These are phyloP conservation scores for Thraustochytrium sp. DNA, from an alignment of 352 stramenopile genomes.

Conservation along the genomic window DNA sequence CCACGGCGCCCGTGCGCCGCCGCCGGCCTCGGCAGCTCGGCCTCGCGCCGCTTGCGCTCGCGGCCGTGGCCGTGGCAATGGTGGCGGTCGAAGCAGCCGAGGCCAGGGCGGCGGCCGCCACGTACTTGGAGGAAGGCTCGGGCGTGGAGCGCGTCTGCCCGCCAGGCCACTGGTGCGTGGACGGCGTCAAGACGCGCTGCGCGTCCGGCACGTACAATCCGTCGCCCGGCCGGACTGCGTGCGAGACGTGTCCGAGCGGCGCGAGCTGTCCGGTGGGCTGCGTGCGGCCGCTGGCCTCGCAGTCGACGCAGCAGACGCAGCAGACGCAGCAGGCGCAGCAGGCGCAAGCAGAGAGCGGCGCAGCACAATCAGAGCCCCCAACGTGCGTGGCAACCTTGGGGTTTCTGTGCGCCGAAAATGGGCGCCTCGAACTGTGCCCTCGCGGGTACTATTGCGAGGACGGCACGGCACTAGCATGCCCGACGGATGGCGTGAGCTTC, in stretches of 20 bases:
- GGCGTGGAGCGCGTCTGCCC: background rate
- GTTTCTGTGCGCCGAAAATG: background rate
- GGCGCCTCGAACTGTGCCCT: background rate
- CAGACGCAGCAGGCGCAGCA: too few relatives aligned
- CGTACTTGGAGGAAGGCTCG: background rate
- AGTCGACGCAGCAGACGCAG: background rate
- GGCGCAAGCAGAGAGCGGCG: background rate
- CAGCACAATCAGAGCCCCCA: background rate
- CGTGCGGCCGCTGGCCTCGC: background rate
- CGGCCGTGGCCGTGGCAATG: too few relatives aligned
- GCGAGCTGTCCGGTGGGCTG: background rate
- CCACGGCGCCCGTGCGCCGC: too few relatives aligned
- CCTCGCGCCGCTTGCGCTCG: too few relatives aligned
- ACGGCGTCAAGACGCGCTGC: background rate
- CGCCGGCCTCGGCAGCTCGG: too few relatives aligned
- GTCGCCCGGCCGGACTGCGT: background rate
- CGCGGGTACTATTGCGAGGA: background rate
- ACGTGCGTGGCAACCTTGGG: background rate
- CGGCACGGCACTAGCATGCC: background rate
- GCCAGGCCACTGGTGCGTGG: background rate
- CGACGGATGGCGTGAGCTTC: slow-evolving; percentile 5
- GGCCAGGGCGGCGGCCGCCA: background rate
- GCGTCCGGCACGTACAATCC: background rate
- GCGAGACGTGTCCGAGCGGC: background rate
- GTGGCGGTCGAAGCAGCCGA: too few relatives aligned